Conservation (phyloP, 2,329 filamentous ascomycete species). For the Trichothecium sympodiale region DNA sequence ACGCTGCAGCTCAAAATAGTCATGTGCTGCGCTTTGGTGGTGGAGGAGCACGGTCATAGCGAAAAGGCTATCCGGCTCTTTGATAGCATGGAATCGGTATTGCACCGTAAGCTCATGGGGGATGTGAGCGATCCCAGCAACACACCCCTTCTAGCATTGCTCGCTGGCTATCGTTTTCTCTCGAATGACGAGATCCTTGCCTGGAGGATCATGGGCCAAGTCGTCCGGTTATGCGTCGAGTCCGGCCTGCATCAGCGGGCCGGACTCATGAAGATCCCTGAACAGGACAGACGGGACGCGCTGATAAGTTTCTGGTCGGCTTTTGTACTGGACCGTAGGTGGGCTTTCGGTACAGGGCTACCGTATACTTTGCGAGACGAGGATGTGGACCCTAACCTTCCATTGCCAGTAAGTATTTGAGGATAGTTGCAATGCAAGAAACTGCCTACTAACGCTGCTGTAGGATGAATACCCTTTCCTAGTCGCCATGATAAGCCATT, state of each 20-base stretch:
- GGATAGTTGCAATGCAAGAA: too few species aligned
- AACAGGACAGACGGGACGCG: constrained; percentile 56
- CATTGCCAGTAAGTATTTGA: constrained; percentile 58
- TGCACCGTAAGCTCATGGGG: constrained; percentile 54
- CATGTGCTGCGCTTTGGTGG: constrained; percentile 64
- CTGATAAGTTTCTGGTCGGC: constrained; percentile 76
- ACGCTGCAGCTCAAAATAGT: constrained; percentile 73
- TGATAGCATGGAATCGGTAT: constrained; percentile 59
- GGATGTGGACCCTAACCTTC: constrained; percentile 71
- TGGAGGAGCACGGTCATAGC: constrained; percentile 72
- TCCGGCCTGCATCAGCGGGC: constrained; percentile 74
- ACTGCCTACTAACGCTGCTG: too few species aligned
- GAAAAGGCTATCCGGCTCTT: constrained; percentile 63
- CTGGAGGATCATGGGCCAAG: constrained; percentile 79
- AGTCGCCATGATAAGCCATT: constrained; percentile 75
- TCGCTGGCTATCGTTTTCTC: constrained; percentile 66
- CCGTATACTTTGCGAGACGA: constrained; percentile 78
- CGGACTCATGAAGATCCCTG: constrained; percentile 60
- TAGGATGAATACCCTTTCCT: constrained; percentile 57
- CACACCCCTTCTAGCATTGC: constrained; percentile 39
- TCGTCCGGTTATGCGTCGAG: constrained; percentile 67
- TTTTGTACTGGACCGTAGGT: constrained; percentile 74
- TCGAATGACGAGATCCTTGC: constrained; percentile 76
- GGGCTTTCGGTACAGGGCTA: constrained; percentile 83
- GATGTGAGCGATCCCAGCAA: constrained; percentile 35